Evolutionary conservation across 306 rosid species (phyloP).

Genomic region (Acacia crassicarpa): DNA sequence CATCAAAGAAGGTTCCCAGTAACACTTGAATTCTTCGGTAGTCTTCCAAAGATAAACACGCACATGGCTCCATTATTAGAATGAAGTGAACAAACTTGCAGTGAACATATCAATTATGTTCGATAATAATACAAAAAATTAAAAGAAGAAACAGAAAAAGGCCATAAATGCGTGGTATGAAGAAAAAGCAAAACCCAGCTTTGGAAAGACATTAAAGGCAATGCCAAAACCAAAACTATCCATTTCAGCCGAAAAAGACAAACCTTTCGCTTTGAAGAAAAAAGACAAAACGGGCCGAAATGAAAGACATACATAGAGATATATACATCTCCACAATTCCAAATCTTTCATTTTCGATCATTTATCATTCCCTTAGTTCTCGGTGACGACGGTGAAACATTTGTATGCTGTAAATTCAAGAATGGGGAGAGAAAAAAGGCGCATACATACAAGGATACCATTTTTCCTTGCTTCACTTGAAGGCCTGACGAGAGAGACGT

Average conservation of each 20-base stretch:
- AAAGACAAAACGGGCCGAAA: neutral
- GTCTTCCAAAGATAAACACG: neutral
- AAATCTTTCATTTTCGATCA: constrained; percentile 19
- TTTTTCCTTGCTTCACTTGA: neutral
- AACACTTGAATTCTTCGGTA: neutral
- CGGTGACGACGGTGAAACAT: neutral
- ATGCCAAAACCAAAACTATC: constrained; percentile 24
- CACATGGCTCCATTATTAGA: neutral
- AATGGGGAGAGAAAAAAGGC: constrained; percentile 9
- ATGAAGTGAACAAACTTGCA: neutral
- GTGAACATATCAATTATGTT: neutral
- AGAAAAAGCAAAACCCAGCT: constrained; percentile 18
- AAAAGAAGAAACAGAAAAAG: neutral
- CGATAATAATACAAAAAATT: neutral
- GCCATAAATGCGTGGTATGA: neutral
- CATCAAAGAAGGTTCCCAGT: neutral
- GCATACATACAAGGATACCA: constrained; percentile 15
- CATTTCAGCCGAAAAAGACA: constrained; percentile 20
- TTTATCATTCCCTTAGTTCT: neutral
- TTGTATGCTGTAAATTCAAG: constrained; percentile 10
- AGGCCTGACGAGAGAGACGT: constrained; percentile 42
- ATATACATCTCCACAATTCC: neutral
- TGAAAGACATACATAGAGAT: neutral
- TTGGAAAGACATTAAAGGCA: neutral
- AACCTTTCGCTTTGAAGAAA: constrained; percentile 27